Base-by-base conservation (phyloP, 2,329 filamentous ascomycete genomes). In the Aspergillus ustus region DNA sequence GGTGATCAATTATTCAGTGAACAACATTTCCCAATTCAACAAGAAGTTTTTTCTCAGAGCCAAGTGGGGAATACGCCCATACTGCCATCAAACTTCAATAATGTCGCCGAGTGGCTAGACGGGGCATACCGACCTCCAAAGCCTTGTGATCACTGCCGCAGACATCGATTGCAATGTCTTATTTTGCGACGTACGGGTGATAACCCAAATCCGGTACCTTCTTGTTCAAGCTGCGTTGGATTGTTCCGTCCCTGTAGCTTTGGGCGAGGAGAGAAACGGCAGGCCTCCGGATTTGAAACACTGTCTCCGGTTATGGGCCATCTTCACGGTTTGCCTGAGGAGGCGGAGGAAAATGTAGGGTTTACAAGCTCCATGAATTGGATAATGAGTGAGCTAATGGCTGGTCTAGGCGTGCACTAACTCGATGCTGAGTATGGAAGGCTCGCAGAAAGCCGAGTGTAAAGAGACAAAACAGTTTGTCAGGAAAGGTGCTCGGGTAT, bases 221-320 rank as follows among this genome's bases (percentile, higher is more conserved):
- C 81, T 0, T 84, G 82, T 64, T 83, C 82, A 3, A 83, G 80
- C 62, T 84, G 82, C 59, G 82, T 82, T 4, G 82, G 81, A 0
- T 70, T 84, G 2, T 84, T 82, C 59, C 74, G 82, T 1, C 80
- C 83, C 61, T 84, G 82, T 67, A 84, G 82, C 54, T 72, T 84
- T 5, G 77, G 82, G 1, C 78, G 75, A 13, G 73, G 77, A 19
- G 73, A 73, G 43, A 84, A 84, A 63, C 77, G 82, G 8, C 72
- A 77, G 2, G 75, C 80, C 0, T 80, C 77, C 0, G 69, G 73
- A 2, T 84, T 83, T 64, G 82, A 84, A 68, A 83, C 81, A 0
- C 66, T 75, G 0, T 68, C 75, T 9, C 82, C 82, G 0, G 82
- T 83, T 9, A 76, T 83, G 25, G 81, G 81, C 2, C 79, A 81